Base-by-base conservation (phyloP, 2,329 filamentous ascomycete genomes). In the Malbranchea cinnamomea region DNA sequence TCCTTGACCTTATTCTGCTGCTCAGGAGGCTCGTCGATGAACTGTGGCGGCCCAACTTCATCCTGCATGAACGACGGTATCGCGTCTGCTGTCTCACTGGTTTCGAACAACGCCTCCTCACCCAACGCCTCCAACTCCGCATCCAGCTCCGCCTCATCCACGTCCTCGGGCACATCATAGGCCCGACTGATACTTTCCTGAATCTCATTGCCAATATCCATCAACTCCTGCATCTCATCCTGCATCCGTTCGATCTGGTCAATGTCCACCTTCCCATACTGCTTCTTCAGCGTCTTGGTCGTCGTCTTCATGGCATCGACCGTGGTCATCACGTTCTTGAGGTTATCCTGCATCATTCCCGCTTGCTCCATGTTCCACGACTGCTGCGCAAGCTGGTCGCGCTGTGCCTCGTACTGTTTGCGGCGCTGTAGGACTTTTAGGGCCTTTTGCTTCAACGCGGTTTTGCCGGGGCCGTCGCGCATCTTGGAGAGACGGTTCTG, bases 351-450 rank as follows among this genome's bases (percentile, higher is more conserved):
- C 87, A 95, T 94, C 69, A 85, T 91, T 52, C 80, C 79, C 3
- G 87, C 85, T 59, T 94, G 85, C 61, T 95, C 85, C 85, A 98
- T 94, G 61, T 95, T 95, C 85, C 85, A 95, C 13, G 82, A 82
- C 60, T 98, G 89, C 41, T 78, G 71, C 59, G 92, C 80, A 31
- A 95, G 74, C 59, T 95, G 85, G 48, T 94, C 84, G 41, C 87
- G 82, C 58, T 94, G 84, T 3, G 72, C 68, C 59, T 98, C 89
- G 71, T 93, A 92, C 57, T 85, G 78, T 53, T 92, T 93, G 44
- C 87, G 78, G 35, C 84, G 79, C 60, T 93, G 83, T 2, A 95
- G 75, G 7, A 95, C 75, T 48, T 93, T 93, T 46, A 93, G 76
- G 2, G 87, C 87, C 50, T 94, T 94, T 49, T 91, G 77, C 53